Conservation (phyloP, 495 filamentous ascomycete species). For the Penicillium robsamsonii region DNA sequence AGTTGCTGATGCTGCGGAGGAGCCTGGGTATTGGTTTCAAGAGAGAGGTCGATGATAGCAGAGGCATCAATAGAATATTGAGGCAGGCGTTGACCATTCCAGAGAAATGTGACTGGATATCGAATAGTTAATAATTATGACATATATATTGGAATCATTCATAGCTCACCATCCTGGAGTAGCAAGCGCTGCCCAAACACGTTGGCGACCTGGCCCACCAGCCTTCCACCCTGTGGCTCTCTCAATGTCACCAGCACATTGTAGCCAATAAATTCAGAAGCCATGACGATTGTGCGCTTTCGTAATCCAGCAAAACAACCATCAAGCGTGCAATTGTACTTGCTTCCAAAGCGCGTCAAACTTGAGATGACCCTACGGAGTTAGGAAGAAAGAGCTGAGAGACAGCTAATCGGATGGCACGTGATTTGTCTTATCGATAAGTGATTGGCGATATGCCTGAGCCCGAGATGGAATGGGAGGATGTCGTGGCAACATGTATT, state of each 20-base stretch:
- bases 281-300: slow-evolving; percentile 44
- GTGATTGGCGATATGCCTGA: not conserved
- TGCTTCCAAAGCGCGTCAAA: not conserved
- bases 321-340: slow-evolving; percentile 6
- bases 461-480: no score
- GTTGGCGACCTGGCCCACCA: slow-evolving; percentile 71
- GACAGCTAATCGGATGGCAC: not conserved
- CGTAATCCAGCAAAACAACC: slow-evolving; percentile 6
- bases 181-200: slow-evolving; percentile 73
- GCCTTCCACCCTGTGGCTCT: slow-evolving; percentile 59
- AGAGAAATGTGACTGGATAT: slow-evolving; percentile 45
- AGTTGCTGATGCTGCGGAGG: slow-evolving; percentile 28
- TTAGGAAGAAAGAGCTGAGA: not conserved
- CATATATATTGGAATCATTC: not conserved
- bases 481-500: no score
- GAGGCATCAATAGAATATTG: slow-evolving; percentile 53
- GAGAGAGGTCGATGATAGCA: slow-evolving; percentile 54
- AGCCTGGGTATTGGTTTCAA: slow-evolving; percentile 41
- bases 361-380: not conserved
- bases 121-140: not conserved
- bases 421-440: slow-evolving; percentile 6
- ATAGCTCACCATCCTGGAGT: slow-evolving; percentile 68
- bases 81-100: slow-evolving; percentile 47
- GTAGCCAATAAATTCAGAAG: slow-evolving; percentile 72
- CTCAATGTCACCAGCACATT: slow-evolving; percentile 73